Conservation (phyloP, 495 filamentous ascomycete species). For the Penicillium odoratum region DNA sequence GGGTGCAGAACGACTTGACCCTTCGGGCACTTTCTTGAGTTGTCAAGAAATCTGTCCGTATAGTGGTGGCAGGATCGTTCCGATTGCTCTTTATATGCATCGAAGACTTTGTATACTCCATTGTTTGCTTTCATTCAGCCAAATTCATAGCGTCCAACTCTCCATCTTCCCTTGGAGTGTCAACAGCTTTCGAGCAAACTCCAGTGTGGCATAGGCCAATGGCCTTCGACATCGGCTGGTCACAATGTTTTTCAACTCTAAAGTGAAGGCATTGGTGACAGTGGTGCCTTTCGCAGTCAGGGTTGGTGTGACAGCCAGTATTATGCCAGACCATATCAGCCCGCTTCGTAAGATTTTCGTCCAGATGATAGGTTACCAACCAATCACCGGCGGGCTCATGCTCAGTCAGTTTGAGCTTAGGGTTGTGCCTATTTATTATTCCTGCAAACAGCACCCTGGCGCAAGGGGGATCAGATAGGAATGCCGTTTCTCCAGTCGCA, state of each 20-base stretch:
- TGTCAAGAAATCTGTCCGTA: not conserved
- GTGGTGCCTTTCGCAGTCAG: too few relatives aligned
- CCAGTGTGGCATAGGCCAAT: not conserved
- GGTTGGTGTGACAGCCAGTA: constrained; percentile 1
- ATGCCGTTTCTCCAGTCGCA: constrained; percentile 17
- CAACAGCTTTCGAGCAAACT: constrained; percentile 3
- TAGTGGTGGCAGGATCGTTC: not conserved
- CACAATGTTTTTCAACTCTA: not conserved
- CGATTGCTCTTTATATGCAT: not conserved
- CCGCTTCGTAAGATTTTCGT: too few relatives aligned
- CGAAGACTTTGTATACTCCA: too few relatives aligned
- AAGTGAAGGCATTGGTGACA: too few relatives aligned
- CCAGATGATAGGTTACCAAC: constrained; percentile 17
- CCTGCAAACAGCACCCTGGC: constrained; percentile 18
- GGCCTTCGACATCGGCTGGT: too few relatives aligned
- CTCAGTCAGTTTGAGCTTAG: constrained; percentile 17
- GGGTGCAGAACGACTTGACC: constrained; percentile 59
- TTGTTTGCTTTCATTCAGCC: too few relatives aligned
- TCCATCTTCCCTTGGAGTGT: constrained; percentile 7
- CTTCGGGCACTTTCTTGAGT: not conserved
- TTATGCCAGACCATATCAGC: too few relatives aligned
- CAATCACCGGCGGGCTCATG: constrained; percentile 18
- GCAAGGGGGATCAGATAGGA: constrained; percentile 17
- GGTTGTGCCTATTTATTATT: constrained; percentile 17
- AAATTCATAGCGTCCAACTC: not conserved